Percentiles rank a stretch among this genome's conserved stretches.
Conservation (phyloP, 805 yeast genomes). For the Wickerhamomyces alni region DNA sequence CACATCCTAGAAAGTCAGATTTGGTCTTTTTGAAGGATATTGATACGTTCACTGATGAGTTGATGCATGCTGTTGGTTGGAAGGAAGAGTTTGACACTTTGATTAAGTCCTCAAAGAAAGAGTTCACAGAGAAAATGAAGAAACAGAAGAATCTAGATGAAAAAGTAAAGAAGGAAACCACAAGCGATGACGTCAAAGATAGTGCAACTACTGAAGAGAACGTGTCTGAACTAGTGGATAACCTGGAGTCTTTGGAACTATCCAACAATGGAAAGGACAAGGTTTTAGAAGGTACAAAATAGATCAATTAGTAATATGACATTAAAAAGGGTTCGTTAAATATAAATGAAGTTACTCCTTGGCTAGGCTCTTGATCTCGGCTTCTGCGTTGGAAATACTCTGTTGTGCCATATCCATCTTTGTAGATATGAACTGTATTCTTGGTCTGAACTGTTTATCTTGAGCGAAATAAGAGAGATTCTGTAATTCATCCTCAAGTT, state of each 20-base stretch:
- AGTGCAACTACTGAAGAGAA: too few relatives aligned
- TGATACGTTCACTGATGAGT: constrained; percentile 52
- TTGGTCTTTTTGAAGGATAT: constrained; percentile 55
- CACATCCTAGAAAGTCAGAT: constrained; percentile 53
- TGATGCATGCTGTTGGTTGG: constrained; percentile 65
- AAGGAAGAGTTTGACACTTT: constrained; percentile 41
- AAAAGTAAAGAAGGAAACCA: neutral
- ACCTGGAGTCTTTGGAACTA: too few relatives aligned
- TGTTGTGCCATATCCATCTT: constrained; percentile 61
- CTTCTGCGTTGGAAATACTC: constrained; percentile 43
- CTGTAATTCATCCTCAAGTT: constrained; percentile 68
- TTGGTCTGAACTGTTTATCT: constrained; percentile 47
- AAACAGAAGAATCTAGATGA: neutral
- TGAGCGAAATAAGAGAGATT: constrained; percentile 46
- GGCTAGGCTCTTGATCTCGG: constrained; percentile 30
- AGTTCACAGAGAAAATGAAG: constrained; percentile 6
- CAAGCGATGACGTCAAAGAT: too few relatives aligned
- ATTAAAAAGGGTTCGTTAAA: too few relatives aligned
- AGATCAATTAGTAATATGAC: too few relatives aligned
- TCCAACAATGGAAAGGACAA: too few relatives aligned
- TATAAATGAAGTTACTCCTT: neutral
- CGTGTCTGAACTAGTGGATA: too few relatives aligned
- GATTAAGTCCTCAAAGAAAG: constrained; percentile 22
- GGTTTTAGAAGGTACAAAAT: too few relatives aligned
- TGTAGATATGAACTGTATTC: constrained; percentile 60